Evolutionary conservation across 169 alveolate genomes (phyloP), one percentile per base, ranked within the genome.

Genomic region (Plasmodium sp.): DNA sequence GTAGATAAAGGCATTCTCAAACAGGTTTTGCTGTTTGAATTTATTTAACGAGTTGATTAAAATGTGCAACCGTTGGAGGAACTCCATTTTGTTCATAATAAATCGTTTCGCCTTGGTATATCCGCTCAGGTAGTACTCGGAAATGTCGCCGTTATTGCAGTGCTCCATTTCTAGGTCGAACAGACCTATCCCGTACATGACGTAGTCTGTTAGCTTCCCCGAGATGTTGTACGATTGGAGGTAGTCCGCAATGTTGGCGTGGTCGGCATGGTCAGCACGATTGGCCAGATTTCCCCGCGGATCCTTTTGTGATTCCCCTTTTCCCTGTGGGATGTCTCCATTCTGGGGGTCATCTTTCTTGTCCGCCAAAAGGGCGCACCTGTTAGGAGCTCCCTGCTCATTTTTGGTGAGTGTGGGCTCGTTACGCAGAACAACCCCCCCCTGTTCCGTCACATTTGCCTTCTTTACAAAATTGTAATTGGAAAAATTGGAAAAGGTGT

Each of bases 111-210:
- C 83, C 43, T 85, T 85, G 54, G 93, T 75, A 85, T 51, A 85
- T 18, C 93, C 93, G 62, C 67, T 85, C n/a, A 85, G 81, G 56
- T 85, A 85, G 43, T 85, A 85, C 14, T 85, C 81, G 34, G 93
- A 58, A 33, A 85, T 85, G 39, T 54, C 45, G 1, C 18, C 58
- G 54, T 85, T 39, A 71, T 85, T 85, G 48, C 81, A 34, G n/a
- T 85, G 48, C 80, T 36, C 77, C 71, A 85, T 36, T 39, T 74
- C 54, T 51, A 85, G 71, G 34, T 85, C 93, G 67, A 85, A 85
- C 71, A 85, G 45, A 51, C 93, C 93, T 75, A 85, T 85, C 4
- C 93, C 93, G 45, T 85, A 85, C 10, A 85, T 51, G 43, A 85
- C 18, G 81, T 85, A 85, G 45, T 85, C 93, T n/a, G 45, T 54